phyloP scores from a whole-genome alignment of 495 filamentous ascomycete species.

The Penicillium pancosmium region DNA sequence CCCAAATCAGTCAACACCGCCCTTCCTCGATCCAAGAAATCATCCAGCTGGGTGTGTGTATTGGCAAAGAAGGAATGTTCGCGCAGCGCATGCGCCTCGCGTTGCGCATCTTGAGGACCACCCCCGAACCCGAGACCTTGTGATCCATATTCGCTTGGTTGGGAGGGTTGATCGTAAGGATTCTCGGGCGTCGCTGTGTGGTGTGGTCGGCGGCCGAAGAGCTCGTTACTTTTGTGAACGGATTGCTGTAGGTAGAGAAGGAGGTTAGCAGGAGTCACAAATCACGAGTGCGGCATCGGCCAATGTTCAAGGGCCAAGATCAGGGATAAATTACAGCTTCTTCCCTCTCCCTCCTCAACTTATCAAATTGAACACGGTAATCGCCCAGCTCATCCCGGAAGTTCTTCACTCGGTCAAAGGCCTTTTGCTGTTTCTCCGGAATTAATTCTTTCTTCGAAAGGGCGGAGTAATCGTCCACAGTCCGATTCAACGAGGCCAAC shows the following conservation, averaged over 20 bases:
- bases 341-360: slow-evolving; percentile 72
- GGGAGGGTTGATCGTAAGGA: slow-evolving; percentile 74
- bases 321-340: slow-evolving; percentile 56
- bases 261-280: too few species aligned
- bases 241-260: slow-evolving; percentile 51
- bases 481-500: slow-evolving; percentile 84
- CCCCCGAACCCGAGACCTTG: slow-evolving; percentile 57
- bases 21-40: slow-evolving; percentile 88
- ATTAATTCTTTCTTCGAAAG: slow-evolving; percentile 87
- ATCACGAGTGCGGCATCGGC: too few species aligned
- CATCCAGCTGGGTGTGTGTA: slow-evolving; percentile 83
- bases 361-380: slow-evolving; percentile 75
- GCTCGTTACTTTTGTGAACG: slow-evolving; percentile 74
- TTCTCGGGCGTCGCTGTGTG: slow-evolving; percentile 90
- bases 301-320: not conserved
- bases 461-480: slow-evolving; percentile 87
- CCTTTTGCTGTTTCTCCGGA: slow-evolving; percentile 86
- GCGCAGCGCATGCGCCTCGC: slow-evolving; percentile 83
- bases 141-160: slow-evolving; percentile 42
- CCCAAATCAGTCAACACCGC: slow-evolving; percentile 87
- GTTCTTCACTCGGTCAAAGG: slow-evolving; percentile 78
- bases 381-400: slow-evolving; percentile 83
- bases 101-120: slow-evolving; percentile 58
- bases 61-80: slow-evolving; percentile 84
- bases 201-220: slow-evolving; percentile 89